These are phyloP conservation scores for Eragrostis curvula DNA, from an alignment of 176 grass and related monocot species.

Conservation along the genomic window DNA sequence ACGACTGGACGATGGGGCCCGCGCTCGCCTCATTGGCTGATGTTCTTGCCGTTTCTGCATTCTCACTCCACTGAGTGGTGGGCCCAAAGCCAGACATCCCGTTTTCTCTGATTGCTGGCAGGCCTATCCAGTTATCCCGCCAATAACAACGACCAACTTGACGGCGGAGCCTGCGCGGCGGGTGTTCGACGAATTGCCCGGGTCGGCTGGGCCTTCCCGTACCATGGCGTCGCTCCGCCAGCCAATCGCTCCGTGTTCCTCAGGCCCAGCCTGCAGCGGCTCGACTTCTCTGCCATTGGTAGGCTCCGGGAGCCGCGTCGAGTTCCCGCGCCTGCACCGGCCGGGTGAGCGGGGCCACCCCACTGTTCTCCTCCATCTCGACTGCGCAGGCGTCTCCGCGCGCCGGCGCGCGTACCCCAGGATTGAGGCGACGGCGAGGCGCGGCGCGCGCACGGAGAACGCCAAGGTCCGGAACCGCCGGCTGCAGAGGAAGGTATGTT, in stretches of 20 bases:
- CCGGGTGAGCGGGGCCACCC: neutral
- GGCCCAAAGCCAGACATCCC: neutral
- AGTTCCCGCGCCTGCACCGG: neutral
- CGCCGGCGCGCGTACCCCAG: slow-evolving; percentile 38
- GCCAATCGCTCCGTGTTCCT: neutral
- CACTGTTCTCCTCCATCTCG: neutral
- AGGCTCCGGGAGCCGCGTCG: neutral
- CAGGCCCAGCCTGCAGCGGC: neutral
- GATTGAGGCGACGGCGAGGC: slow-evolving; percentile 68
- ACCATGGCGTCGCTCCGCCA: slow-evolving; percentile 39
- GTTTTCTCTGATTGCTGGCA: neutral
- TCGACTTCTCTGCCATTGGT: slow-evolving; percentile 5
- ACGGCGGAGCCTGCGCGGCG: neutral
- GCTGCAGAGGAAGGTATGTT: slow-evolving; percentile 73
- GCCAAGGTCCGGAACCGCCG: slow-evolving; percentile 80
- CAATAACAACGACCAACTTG: neutral
- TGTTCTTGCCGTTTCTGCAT: neutral
- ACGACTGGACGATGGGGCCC: neutral
- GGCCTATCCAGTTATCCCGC: neutral
- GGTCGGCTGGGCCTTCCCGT: neutral
- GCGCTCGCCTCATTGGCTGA: neutral
- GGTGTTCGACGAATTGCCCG: slow-evolving; percentile 57
- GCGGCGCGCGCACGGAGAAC: slow-evolving; percentile 63
- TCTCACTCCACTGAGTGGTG: neutral
- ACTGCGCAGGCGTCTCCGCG: neutral